Conservation (phyloP, 2,329 filamentous ascomycete genomes). For the Aureobasidium zeae region DNA sequence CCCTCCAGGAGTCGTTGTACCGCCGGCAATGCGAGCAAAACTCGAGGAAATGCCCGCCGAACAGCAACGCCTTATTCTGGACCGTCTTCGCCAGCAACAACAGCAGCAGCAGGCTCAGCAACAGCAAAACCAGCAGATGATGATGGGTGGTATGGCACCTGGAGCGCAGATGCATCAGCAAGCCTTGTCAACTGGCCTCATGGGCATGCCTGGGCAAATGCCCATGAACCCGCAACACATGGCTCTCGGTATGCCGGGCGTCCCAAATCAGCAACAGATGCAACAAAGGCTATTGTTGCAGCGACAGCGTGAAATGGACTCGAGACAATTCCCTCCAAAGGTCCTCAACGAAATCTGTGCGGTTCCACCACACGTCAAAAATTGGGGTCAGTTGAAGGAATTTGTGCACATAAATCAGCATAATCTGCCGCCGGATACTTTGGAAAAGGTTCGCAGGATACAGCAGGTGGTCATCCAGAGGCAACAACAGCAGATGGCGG, state of each 20-base stretch:
- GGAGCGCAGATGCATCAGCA: slow-evolving; percentile 12
- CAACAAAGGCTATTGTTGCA: slow-evolving; percentile 18
- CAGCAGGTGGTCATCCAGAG: slow-evolving; percentile 14
- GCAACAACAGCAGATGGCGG: slow-evolving; percentile 2
- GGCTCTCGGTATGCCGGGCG: slow-evolving; percentile 8
- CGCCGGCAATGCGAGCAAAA: slow-evolving; percentile 11
- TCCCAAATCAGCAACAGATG: slow-evolving; percentile 3
- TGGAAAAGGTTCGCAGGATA: slow-evolving; percentile 29
- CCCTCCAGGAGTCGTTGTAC: slow-evolving; percentile 10
- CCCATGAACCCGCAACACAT: slow-evolving; percentile 18
- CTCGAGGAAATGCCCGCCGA: slow-evolving; percentile 9
- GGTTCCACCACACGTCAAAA: slow-evolving; percentile 43
- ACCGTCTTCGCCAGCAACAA: slow-evolving; percentile 17
- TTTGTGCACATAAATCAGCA: slow-evolving; percentile 41
- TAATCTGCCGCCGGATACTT: slow-evolving; percentile 33
- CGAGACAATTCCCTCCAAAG: slow-evolving; percentile 19
- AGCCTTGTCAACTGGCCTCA: slow-evolving; percentile 17
- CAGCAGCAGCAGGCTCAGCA: slow-evolving; percentile 27
- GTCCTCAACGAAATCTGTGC: slow-evolving; percentile 17
- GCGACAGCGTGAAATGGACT: slow-evolving; percentile 21
- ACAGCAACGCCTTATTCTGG: slow-evolving; percentile 3
- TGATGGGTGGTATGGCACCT: not conserved
- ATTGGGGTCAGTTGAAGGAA: slow-evolving; percentile 49
- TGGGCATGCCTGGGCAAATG: slow-evolving; percentile 9
- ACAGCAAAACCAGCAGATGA: slow-evolving; percentile 25